phyloP scores from a whole-genome alignment of 352 stramenopile genomes.

The Phytophthora pinifolia region DNA sequence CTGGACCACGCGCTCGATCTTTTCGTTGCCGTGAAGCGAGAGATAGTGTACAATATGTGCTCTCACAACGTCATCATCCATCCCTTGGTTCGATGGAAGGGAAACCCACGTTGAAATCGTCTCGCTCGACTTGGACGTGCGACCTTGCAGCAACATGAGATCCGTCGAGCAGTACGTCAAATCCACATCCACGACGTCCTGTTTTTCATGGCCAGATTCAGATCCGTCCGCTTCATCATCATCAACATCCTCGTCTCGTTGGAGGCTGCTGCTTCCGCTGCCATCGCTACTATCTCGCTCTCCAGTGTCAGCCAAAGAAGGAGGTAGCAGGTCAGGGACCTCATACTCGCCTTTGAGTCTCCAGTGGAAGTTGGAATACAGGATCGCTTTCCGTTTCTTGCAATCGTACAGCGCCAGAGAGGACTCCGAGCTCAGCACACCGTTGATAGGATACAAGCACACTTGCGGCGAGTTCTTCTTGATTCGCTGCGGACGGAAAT shows the following conservation, averaged over 20 bases:
- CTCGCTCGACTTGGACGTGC: constrained; percentile 28
- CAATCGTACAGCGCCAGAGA: constrained; percentile 74
- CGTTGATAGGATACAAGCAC: constrained; percentile 77
- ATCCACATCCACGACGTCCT: constrained; percentile 51
- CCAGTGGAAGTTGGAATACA: constrained; percentile 87
- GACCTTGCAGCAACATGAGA: constrained; percentile 79
- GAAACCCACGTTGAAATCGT: constrained; percentile 80
- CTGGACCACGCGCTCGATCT: constrained; percentile 69
- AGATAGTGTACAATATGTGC: constrained; percentile 84
- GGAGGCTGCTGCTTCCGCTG: background rate
- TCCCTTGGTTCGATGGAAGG: constrained; percentile 62
- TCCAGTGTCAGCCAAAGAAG: constrained; percentile 4
- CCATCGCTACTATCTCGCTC: constrained; percentile 10
- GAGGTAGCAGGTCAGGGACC: constrained; percentile 50
- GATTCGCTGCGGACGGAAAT: constrained; percentile 84
- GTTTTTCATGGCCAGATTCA: constrained; percentile 14
- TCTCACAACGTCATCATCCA: constrained; percentile 49
- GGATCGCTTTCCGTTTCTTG: constrained; percentile 41
- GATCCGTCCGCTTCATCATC: constrained; percentile 6
- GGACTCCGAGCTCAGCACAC: constrained; percentile 64
- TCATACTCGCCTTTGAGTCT: constrained; percentile 66
- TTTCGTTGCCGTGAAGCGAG: constrained; percentile 71
- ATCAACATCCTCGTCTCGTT: constrained; percentile 2
- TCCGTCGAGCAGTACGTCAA: constrained; percentile 82
- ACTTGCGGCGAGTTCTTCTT: constrained; percentile 72